Percentiles rank a stretch among this genome's conserved stretches.
Evolutionary conservation across 192 early-diverging fungal species (phyloP).

Genomic region (Coemansia javaensis): DNA sequence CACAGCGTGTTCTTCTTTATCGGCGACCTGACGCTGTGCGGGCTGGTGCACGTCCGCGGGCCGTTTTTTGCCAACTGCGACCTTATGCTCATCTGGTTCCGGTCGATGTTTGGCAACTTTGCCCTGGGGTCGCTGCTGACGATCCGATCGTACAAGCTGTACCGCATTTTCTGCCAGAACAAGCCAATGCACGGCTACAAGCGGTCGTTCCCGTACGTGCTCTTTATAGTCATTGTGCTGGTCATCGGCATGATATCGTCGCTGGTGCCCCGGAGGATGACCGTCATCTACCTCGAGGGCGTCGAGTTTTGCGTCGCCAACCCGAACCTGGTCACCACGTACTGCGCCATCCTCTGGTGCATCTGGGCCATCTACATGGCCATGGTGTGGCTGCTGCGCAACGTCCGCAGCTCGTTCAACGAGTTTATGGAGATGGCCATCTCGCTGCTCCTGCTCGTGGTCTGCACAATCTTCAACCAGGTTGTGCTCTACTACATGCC

Average conservation of each 20-base stretch:
- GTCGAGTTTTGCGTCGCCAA: slow-evolving; percentile 43
- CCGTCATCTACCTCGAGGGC: slow-evolving; percentile 26
- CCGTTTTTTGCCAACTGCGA: slow-evolving; percentile 41
- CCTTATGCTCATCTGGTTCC: slow-evolving; percentile 45
- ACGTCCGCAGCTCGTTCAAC: slow-evolving; percentile 50
- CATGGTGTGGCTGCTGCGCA: slow-evolving; percentile 48
- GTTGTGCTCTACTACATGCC: slow-evolving; percentile 26
- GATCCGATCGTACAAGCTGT: slow-evolving; percentile 40
- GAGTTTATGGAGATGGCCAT: slow-evolving; percentile 46
- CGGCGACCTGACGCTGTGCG: slow-evolving; percentile 44
- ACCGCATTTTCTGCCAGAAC: slow-evolving; percentile 43
- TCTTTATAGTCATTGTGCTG: slow-evolving; percentile 19
- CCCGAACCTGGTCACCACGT: slow-evolving; percentile 34
- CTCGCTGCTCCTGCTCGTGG: slow-evolving; percentile 23
- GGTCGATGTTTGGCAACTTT: slow-evolving; percentile 47
- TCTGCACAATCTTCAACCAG: slow-evolving; percentile 36
- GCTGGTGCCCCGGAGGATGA: slow-evolving; percentile 17
- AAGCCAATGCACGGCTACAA: slow-evolving; percentile 31
- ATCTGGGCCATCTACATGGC: slow-evolving; percentile 37
- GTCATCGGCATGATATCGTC: slow-evolving; percentile 27
- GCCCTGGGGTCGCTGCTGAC: slow-evolving; percentile 37
- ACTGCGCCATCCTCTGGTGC: slow-evolving; percentile 24
- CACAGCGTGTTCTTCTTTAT: slow-evolving; percentile 46
- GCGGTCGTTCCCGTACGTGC: slow-evolving; percentile 25
- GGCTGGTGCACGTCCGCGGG: slow-evolving; percentile 34